phyloP scores from a whole-genome alignment of 768 basidiomycete genomes.

The Leccinum uliginosum region DNA sequence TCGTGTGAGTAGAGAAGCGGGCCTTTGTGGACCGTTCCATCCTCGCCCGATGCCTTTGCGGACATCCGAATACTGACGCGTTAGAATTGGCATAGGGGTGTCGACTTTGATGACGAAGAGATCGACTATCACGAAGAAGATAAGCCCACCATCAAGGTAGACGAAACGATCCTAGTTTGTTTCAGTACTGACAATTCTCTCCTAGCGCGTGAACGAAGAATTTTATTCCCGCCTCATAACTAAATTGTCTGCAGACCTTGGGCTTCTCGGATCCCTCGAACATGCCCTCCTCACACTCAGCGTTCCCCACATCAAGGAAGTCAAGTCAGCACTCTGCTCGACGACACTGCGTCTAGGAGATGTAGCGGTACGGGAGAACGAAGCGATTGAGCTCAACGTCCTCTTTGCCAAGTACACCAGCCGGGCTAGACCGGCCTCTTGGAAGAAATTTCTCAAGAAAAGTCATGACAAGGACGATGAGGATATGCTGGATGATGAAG shows the following conservation, averaged over 20 bases:
- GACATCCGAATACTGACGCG: constrained; percentile 5
- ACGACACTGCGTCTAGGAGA: constrained; percentile 79
- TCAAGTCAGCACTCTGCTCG: constrained; percentile 62
- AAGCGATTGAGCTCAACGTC: constrained; percentile 70
- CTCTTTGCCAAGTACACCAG: constrained; percentile 81
- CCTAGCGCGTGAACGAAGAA: constrained; percentile 66
- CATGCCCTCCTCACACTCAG: constrained; percentile 24
- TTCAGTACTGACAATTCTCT: background rate
- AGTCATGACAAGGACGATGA: constrained; percentile 24
- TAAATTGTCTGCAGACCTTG: constrained; percentile 29
- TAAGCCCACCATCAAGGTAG: constrained; percentile 75
- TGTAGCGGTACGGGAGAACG: constrained; percentile 54
- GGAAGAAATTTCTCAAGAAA: constrained; percentile 56
- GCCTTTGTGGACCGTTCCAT: background rate
- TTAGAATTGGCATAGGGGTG: constrained; percentile 49
- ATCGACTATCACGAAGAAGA: constrained; percentile 57
- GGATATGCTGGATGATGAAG: constrained; percentile 24
- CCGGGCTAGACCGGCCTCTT: constrained; percentile 59
- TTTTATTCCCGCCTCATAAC: constrained; percentile 55
- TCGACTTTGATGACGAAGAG: constrained; percentile 82
- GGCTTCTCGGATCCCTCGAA: constrained; percentile 29
- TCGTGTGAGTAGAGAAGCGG: constrained; percentile 54
- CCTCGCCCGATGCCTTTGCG: background rate
- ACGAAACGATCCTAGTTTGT: background rate
- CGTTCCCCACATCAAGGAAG: constrained; percentile 58